These are phyloP conservation scores for Rhodocollybia butyracea DNA, from an alignment of 768 basidiomycete species.

Conservation along the genomic window DNA sequence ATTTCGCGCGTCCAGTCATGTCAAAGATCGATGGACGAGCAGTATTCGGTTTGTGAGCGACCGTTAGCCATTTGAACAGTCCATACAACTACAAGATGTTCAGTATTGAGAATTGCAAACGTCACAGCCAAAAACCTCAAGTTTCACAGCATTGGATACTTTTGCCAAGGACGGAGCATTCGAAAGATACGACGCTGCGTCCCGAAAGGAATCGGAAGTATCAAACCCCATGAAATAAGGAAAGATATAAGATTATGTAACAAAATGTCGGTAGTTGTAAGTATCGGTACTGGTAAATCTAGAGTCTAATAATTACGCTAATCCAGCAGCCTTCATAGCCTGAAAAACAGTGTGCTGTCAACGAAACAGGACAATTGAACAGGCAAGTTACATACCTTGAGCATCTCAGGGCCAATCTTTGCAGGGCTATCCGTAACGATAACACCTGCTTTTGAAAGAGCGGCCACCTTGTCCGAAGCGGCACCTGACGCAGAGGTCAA, in stretches of 20 bases:
- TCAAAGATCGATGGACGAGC: constrained; percentile 76
- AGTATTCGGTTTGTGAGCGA: constrained; percentile 48
- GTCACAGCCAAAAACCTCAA: constrained; percentile 55
- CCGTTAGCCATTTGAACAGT: constrained; percentile 74
- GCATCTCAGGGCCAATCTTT: constrained; percentile 87
- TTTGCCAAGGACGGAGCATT: constrained; percentile 47
- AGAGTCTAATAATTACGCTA: constrained; percentile 40
- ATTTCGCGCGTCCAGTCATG: constrained; percentile 76
- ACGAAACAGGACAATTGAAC: neutral
- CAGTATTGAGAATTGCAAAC: constrained; percentile 9
- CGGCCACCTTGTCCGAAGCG: constrained; percentile 90
- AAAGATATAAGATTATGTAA: constrained; percentile 5
- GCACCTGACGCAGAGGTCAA: constrained; percentile 48
- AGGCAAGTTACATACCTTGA: constrained; percentile 54
- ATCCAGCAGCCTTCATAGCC: constrained; percentile 79
- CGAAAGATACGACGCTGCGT: constrained; percentile 65
- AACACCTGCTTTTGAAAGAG: constrained; percentile 87
- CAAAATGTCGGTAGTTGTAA: neutral
- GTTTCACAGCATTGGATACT: constrained; percentile 61
- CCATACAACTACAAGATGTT: constrained; percentile 69
- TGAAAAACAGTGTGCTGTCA: constrained; percentile 24
- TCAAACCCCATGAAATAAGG: neutral
- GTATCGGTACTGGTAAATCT: neutral
- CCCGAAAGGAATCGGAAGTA: constrained; percentile 40
- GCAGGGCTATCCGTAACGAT: constrained; percentile 95